A percentile compares a stretch with the other conserved stretches of the same genome.
These are phyloP conservation scores for Recurvomyces mirabilis DNA, from an alignment of 495 filamentous ascomycete genomes.

Conservation along the genomic window DNA sequence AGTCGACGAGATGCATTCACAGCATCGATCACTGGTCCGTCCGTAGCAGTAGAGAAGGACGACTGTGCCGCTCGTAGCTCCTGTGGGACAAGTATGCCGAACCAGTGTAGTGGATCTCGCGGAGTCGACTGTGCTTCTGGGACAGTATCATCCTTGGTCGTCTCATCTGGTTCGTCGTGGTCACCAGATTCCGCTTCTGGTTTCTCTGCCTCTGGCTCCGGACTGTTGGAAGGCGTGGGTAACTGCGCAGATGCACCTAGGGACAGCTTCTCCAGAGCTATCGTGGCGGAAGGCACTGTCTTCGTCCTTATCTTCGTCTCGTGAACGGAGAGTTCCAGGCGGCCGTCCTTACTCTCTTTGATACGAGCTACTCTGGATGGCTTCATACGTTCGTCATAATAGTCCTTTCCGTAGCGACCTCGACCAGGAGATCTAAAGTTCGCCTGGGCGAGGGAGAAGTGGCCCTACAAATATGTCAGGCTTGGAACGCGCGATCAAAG, in stretches of 20 bases:
- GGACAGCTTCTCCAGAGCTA: no score
- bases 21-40: constrained; percentile 22
- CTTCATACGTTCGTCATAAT: constrained; percentile 37
- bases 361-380: constrained; percentile 19
- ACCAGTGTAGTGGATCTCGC: constrained; percentile 35
- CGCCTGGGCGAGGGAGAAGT: constrained; percentile 36
- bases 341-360: background rate
- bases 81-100: constrained; percentile 36
- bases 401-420: constrained; percentile 33
- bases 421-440: constrained; percentile 30
- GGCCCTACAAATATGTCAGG: constrained; percentile 21
- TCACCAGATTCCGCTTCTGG: no score
- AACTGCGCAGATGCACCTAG: no score
- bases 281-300: no score
- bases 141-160: background rate
- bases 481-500: constrained; percentile 22
- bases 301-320: background rate
- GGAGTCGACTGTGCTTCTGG: background rate
- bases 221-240: no score
- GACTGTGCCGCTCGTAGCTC: constrained; percentile 31
- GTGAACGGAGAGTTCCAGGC: background rate
- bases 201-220: no score
- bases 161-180: no score
- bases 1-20: constrained; percentile 24
- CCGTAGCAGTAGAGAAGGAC: constrained; percentile 27